A percentile compares a stretch with the other conserved stretches of the same genome.
These are phyloP conservation scores for Aplosporella prunicola DNA, from an alignment of 2,329 filamentous ascomycete species.

Conservation along the genomic window DNA sequence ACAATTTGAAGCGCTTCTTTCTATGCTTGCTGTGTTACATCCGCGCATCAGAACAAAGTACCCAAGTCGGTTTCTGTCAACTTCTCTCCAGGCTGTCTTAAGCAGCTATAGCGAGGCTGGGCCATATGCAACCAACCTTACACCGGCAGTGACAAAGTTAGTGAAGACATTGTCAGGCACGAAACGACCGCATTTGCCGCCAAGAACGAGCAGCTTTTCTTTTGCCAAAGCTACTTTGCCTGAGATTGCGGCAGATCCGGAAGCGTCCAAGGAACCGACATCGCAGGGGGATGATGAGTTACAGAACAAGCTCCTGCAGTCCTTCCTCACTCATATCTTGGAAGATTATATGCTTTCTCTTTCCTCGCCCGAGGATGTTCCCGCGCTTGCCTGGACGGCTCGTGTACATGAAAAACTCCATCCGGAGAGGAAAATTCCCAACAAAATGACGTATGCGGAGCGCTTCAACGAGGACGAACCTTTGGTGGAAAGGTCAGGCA, in stretches of 20 bases:
- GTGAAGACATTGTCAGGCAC: constrained; percentile 59
- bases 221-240: constrained; percentile 17
- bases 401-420: constrained; percentile 59
- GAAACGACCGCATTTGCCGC: constrained; percentile 55
- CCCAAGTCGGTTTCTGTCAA: constrained; percentile 68
- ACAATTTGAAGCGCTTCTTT: constrained; percentile 60
- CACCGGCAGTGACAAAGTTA: constrained; percentile 60
- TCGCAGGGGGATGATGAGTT: constrained; percentile 49
- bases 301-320: constrained; percentile 57
- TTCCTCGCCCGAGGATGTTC: constrained; percentile 34
- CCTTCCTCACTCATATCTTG: constrained; percentile 68
- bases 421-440: constrained; percentile 54
- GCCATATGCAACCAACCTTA: constrained; percentile 52
- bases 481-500: constrained; percentile 52
- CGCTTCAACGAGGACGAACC: constrained; percentile 55
- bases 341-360: constrained; percentile 60
- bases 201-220: constrained; percentile 45
- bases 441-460: constrained; percentile 51
- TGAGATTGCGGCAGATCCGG: constrained; percentile 45
- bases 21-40: constrained; percentile 64
- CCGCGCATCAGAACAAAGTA: constrained; percentile 66
- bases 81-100: constrained; percentile 63
- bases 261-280: constrained; percentile 39
- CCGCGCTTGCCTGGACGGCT: constrained; percentile 41
- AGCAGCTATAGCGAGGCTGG: constrained; percentile 53